Percentiles rank a stretch among this genome's conserved stretches.
These are phyloP conservation scores for Teratosphaeria epicoccoides DNA, from an alignment of 2,329 filamentous ascomycete species.

Conservation along the genomic window DNA sequence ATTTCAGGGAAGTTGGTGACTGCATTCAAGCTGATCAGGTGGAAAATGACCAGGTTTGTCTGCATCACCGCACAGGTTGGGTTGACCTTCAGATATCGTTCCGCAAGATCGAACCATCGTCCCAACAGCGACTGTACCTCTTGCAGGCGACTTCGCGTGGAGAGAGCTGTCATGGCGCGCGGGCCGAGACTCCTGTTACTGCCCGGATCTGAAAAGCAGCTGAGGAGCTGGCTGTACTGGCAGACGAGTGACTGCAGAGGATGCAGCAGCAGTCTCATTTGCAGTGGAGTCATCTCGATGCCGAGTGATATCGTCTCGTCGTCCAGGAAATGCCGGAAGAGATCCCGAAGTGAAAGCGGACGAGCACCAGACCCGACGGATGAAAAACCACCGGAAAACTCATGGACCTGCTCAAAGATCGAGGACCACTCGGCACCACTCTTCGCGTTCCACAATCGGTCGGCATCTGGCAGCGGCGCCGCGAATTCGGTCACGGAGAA, in stretches of 20 bases:
- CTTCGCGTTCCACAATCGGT: slow-evolving; percentile 53
- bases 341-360: slow-evolving; percentile 50
- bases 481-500: slow-evolving; percentile 56
- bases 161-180: slow-evolving; percentile 46
- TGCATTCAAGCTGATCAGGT: slow-evolving; percentile 59
- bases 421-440: slow-evolving; percentile 50
- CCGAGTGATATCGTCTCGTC: slow-evolving; percentile 48
- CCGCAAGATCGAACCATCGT: slow-evolving; percentile 57
- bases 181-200: slow-evolving; percentile 34
- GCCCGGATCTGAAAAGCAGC: slow-evolving; percentile 51
- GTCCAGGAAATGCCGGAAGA: slow-evolving; percentile 58
- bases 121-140: slow-evolving; percentile 55
- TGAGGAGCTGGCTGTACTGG: slow-evolving; percentile 54
- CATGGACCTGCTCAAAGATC: slow-evolving; percentile 49
- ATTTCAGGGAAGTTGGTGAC: slow-evolving; percentile 58
- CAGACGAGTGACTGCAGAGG: slow-evolving; percentile 56
- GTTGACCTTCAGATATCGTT: slow-evolving; percentile 45
- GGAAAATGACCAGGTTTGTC: slow-evolving; percentile 58
- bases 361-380: slow-evolving; percentile 43
- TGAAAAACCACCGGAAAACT: slow-evolving; percentile 43
- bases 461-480: slow-evolving; percentile 53
- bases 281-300: slow-evolving; percentile 43
- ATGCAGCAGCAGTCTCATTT: slow-evolving; percentile 57
- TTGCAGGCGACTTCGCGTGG: slow-evolving; percentile 50
- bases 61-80: slow-evolving; percentile 49